Percentiles rank a stretch among this genome's conserved stretches.
phyloP scores from a whole-genome alignment of 176 grass and related monocot species.

The Cymbopogon citratus region DNA sequence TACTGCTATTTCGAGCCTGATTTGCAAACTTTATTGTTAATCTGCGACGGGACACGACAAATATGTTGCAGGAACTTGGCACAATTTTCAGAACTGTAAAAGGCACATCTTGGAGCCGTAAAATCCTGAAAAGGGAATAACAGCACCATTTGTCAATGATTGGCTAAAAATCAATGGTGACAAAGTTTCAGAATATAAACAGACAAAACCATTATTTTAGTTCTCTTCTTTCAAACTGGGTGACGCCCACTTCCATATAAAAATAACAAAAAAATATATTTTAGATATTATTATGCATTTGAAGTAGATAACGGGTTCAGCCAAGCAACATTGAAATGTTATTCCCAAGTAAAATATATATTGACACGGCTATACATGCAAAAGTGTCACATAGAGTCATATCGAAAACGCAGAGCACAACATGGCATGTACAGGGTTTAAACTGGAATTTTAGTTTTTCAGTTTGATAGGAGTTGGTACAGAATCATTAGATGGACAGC shows the following conservation, averaged over 20 bases:
- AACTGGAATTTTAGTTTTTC: not conserved
- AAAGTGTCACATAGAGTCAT: not conserved
- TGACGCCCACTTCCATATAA: not conserved
- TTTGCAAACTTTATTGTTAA: slow-evolving; percentile 60
- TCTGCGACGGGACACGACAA: slow-evolving; percentile 53
- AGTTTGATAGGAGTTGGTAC: slow-evolving; percentile 10
- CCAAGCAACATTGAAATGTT: not conserved
- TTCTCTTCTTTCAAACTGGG: not conserved
- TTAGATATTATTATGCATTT: not conserved
- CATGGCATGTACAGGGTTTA: slow-evolving; percentile 3
- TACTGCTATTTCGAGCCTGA: slow-evolving; percentile 42
- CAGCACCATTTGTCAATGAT: slow-evolving; percentile 1
- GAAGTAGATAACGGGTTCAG: slow-evolving; percentile 1
- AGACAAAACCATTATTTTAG: not conserved
- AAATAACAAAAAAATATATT: not conserved
- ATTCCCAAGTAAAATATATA: not conserved
- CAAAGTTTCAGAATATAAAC: not conserved
- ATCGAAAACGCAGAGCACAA: not conserved
- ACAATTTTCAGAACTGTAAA: slow-evolving; percentile 44
- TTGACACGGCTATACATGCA: not conserved
- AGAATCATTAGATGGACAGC: not conserved
- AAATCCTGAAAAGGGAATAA: slow-evolving; percentile 59
- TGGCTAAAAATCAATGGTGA: not conserved
- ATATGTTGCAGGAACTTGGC: slow-evolving; percentile 66
- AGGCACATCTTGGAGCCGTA: slow-evolving; percentile 51